These are phyloP conservation scores for Talaromyces trachyspermus DNA, from an alignment of 495 filamentous ascomycete genomes.

Conservation along the genomic window DNA sequence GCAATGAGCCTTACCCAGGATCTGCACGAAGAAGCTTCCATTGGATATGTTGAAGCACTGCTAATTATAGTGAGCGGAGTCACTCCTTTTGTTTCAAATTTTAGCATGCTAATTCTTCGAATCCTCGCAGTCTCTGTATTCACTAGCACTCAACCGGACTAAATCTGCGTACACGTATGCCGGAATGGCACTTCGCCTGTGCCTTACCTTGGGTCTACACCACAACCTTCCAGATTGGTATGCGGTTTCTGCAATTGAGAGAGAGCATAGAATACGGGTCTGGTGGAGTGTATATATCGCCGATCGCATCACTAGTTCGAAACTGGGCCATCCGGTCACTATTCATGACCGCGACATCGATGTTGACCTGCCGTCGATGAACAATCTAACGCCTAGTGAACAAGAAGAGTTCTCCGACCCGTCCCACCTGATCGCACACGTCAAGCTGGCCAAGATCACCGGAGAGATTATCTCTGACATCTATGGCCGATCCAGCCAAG, in stretches of 20 bases:
- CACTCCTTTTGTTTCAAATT: not conserved
- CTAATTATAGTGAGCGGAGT: conserved; percentile 3
- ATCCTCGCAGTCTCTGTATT: conserved; percentile 11
- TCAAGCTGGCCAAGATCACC: conserved; percentile 18
- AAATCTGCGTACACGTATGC: conserved; percentile 17
- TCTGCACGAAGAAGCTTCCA: conserved; percentile 7
- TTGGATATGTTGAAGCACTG: conserved; percentile 7
- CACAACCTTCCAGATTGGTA: conserved; percentile 11
- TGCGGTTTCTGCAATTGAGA: conserved; percentile 14
- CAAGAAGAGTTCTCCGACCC: conserved; percentile 20
- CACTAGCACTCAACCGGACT: conserved; percentile 10
- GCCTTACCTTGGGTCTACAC: conserved; percentile 18
- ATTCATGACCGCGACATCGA: conserved; percentile 19
- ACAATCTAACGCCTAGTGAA: conserved; percentile 13
- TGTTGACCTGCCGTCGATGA: conserved; percentile 21
- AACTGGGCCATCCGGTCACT: conserved; percentile 18
- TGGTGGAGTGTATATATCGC: conserved; percentile 23
- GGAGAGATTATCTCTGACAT: conserved; percentile 22
- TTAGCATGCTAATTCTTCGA: not conserved
- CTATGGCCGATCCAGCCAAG: conserved; percentile 15
- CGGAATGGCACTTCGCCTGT: conserved; percentile 18
- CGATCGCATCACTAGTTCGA: conserved; percentile 18
- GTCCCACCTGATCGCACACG: conserved; percentile 15
- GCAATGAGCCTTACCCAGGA: conserved; percentile 19
- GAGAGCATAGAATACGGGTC: conserved; percentile 18